Evolutionary conservation across 345 rosid species (phyloP).

Genomic region (Sonneratia caseolaris): DNA sequence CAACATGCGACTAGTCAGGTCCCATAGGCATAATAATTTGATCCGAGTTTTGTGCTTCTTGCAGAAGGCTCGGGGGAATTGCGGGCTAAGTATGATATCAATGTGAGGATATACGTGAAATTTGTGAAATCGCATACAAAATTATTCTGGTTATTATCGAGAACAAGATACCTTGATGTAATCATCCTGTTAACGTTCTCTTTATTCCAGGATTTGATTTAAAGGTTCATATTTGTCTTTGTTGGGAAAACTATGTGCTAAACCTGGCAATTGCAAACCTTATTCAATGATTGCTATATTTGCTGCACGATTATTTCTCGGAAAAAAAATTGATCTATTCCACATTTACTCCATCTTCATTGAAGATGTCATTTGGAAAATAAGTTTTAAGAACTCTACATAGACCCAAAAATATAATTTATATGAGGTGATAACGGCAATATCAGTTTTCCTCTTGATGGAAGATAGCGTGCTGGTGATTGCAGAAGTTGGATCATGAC

Average conservation of each 20-base stretch:
- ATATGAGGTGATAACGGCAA: background rate
- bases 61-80: background rate
- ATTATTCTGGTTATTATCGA: background rate
- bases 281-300: background rate
- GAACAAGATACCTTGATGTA: background rate
- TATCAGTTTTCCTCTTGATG: slow-evolving; percentile 1
- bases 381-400: background rate
- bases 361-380: background rate
- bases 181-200: background rate
- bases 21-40: background rate
- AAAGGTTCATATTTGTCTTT: background rate
- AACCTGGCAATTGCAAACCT: background rate
- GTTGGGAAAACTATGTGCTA: background rate
- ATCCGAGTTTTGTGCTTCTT: background rate
- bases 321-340: background rate
- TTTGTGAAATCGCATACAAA: background rate
- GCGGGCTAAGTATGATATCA: background rate
- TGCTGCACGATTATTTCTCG: background rate
- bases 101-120: background rate
- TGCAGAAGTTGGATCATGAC: slow-evolving; percentile 11
- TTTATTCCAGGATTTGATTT: background rate
- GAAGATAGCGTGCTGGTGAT: slow-evolving; percentile 1
- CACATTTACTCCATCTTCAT: background rate
- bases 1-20: slow-evolving; percentile 2
- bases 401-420: background rate